These are phyloP conservation scores for Chlamydomonas urium DNA, from an alignment of 139 green algal genomes.

Conservation along the genomic window DNA sequence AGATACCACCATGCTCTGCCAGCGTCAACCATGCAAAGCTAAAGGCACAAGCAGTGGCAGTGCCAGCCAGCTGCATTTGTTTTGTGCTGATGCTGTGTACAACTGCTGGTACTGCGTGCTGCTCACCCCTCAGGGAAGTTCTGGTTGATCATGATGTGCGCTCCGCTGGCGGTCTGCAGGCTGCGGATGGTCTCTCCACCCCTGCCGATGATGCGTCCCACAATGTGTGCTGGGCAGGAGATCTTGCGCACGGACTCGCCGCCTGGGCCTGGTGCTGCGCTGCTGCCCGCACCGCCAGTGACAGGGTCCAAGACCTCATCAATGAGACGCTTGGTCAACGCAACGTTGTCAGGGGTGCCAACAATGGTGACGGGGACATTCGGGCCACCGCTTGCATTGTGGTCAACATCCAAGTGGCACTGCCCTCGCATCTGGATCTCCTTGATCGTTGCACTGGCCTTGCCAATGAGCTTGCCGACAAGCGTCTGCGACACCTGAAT, in stretches of 20 bases:
- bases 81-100: too few relatives aligned
- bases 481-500: not conserved
- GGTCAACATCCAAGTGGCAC: slow-evolving; percentile 8
- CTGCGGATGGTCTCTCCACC: slow-evolving; percentile 95
- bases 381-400: slow-evolving; percentile 4
- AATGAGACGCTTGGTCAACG: slow-evolving; percentile 46
- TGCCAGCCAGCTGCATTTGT: too few relatives aligned
- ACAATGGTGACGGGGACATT: slow-evolving; percentile 57
- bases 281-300: slow-evolving; percentile 11
- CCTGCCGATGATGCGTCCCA: slow-evolving; percentile 92
- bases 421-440: not conserved
- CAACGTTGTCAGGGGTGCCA: slow-evolving; percentile 43
- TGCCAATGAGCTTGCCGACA: slow-evolving; percentile 10
- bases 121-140: slow-evolving; percentile 44
- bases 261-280: not conserved
- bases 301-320: slow-evolving; percentile 33
- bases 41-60: not conserved
- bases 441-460: slow-evolving; percentile 6
- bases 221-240: slow-evolving; percentile 70
- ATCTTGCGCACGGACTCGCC: slow-evolving; percentile 34
- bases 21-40: too few relatives aligned
- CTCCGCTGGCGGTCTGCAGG: slow-evolving; percentile 80
- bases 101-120: too few relatives aligned
- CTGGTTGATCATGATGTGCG: slow-evolving; percentile 71
- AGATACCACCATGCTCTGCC: too few relatives aligned